These are phyloP conservation scores for Pseudognaphalium luteoalbum DNA, from an alignment of 129 eudicot species.

Conservation along the genomic window DNA sequence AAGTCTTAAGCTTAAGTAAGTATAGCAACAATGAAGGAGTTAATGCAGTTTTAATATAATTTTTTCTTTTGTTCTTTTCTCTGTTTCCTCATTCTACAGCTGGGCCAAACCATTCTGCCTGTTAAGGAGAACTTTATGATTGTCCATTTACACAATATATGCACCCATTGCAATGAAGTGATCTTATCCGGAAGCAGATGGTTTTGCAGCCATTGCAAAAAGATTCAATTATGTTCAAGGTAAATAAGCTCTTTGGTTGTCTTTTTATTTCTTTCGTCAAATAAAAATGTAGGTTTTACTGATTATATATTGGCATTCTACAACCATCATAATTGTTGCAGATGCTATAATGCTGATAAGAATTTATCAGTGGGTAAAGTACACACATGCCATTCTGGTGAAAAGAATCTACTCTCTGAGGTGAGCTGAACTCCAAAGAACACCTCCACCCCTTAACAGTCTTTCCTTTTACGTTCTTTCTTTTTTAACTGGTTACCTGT, in stretches of 20 bases:
- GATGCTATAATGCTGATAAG: conserved; percentile 52
- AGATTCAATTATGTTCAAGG: conserved; percentile 71
- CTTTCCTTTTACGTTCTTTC: not conserved
- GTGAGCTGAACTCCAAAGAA: conserved; percentile 31
- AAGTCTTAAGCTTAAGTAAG: not conserved
- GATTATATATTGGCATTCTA: conserved; percentile 10
- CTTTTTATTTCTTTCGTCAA: not conserved
- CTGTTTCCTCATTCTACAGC: conserved; percentile 34
- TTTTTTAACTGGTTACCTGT: not conserved
- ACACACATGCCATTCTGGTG: conserved; percentile 63
- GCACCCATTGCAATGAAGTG: conserved; percentile 70
- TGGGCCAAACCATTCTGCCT: conserved; percentile 58
- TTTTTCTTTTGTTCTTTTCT: not conserved
- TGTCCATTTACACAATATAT: conserved; percentile 55
- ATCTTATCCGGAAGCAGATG: conserved; percentile 66
- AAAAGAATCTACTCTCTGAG: conserved; percentile 60
- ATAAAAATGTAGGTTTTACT: not conserved
- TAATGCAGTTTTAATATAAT: not conserved
- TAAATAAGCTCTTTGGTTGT: conserved; percentile 20
- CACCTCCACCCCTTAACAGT: not conserved
- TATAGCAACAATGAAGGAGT: not conserved
- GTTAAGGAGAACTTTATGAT: conserved; percentile 69
- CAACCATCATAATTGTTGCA: conserved; percentile 34
- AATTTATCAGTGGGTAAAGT: conserved; percentile 27
- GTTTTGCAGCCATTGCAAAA: conserved; percentile 72